phyloP scores from a whole-genome alignment of 1,284 basidiomycete species.

The Ustilago hordei region DNA sequence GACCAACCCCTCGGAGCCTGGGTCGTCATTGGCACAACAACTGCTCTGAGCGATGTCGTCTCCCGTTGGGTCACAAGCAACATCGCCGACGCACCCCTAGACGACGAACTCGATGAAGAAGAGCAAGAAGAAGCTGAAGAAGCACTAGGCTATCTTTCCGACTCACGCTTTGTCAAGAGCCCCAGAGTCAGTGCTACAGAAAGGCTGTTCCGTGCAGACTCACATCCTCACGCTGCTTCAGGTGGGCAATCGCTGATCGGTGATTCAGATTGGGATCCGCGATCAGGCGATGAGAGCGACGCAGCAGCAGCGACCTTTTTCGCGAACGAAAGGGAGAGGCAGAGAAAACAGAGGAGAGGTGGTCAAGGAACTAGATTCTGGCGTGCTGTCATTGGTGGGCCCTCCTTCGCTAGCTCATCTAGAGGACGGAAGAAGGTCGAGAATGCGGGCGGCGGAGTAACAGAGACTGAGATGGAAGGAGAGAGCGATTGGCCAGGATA shows the following conservation, averaged over 20 bases:
- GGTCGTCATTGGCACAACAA: constrained; percentile 84
- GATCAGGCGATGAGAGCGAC: constrained; percentile 46
- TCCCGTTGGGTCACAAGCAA: constrained; percentile 69
- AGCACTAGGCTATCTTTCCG: constrained; percentile 30
- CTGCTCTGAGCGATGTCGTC: constrained; percentile 69
- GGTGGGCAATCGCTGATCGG: constrained; percentile 7
- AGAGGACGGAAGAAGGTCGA: constrained; percentile 13
- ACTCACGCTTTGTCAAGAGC: constrained; percentile 30
- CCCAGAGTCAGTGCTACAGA: constrained; percentile 23
- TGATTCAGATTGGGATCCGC: constrained; percentile 44
- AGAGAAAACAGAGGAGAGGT: constrained; percentile 35
- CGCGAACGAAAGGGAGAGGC: constrained; percentile 30
- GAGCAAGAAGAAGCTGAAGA: constrained; percentile 28
- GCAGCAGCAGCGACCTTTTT: constrained; percentile 33
- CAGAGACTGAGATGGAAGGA: constrained; percentile 40
- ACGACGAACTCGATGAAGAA: constrained; percentile 43
- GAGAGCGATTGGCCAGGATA: constrained; percentile 48
- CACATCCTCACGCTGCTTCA: constrained; percentile 9
- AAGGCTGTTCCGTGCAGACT: constrained; percentile 16
- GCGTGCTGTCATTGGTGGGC: constrained; percentile 61
- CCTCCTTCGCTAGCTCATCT: constrained; percentile 28
- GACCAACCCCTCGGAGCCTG: constrained; percentile 79
- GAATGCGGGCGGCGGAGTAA: constrained; percentile 11
- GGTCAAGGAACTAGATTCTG: constrained; percentile 57
- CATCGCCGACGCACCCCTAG: constrained; percentile 61